These are phyloP conservation scores for Sarcomyxa edulis DNA, from an alignment of 768 basidiomycete species.

Conservation along the genomic window DNA sequence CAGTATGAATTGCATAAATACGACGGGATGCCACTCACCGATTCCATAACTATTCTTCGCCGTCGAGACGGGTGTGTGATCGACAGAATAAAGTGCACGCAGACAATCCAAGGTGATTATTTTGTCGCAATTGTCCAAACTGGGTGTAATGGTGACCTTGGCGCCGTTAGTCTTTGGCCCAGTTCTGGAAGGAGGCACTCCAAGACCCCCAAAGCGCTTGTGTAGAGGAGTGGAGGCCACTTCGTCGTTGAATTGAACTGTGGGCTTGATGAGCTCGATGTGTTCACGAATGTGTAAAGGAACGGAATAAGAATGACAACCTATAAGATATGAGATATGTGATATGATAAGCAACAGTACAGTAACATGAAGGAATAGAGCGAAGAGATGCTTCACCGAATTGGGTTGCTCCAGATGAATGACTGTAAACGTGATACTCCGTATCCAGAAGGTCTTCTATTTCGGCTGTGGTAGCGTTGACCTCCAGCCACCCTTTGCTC, in stretches of 20 bases:
- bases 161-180: conserved; percentile 5
- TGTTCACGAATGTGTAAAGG: conserved; percentile 21
- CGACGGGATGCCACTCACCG: conserved; percentile 12
- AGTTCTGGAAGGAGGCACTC: neutral
- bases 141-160: no score
- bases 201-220: neutral
- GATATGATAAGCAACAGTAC: neutral
- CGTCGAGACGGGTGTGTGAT: conserved; percentile 20
- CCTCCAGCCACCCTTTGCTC: conserved; percentile 25
- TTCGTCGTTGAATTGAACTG: conserved; percentile 23
- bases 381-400: conserved; percentile 16
- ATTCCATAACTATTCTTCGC: conserved; percentile 25
- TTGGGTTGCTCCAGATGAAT: conserved; percentile 23
- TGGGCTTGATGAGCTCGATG: conserved; percentile 30
- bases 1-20: conserved; percentile 2
- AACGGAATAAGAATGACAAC: conserved; percentile 26
- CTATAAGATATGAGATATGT: conserved; percentile 12
- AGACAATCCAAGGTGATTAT: conserved; percentile 23
- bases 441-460: conserved; percentile 25
- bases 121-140: conserved; percentile 14
- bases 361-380: neutral
- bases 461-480: conserved; percentile 22
- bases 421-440: conserved; percentile 26
- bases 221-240: neutral
- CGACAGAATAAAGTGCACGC: conserved; percentile 28